Percentiles rank a stretch among this genome's conserved stretches.
These are phyloP conservation scores for Tritrichomonas foetus DNA, from an alignment of 208 protist species.

Conservation along the genomic window DNA sequence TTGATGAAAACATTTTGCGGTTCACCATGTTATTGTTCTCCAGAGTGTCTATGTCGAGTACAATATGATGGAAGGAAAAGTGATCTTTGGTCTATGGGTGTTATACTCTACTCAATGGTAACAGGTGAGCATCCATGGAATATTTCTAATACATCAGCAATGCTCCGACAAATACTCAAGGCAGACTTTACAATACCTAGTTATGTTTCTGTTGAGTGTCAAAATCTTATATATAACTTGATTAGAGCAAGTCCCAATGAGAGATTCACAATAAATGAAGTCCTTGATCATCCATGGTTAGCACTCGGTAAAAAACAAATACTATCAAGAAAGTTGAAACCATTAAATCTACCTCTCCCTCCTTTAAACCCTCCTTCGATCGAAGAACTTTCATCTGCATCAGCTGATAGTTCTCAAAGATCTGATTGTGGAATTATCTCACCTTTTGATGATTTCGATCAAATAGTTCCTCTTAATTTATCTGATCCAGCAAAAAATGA, in stretches of 20 bases:
- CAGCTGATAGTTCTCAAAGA: not conserved
- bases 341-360: not conserved
- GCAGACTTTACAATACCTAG: not conserved
- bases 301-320: not conserved
- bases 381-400: not conserved
- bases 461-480: too few relatives aligned
- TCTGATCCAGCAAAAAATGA: too few relatives aligned
- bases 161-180: not conserved
- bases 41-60: not conserved
- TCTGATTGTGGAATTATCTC: not conserved
- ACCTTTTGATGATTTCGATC: too few relatives aligned
- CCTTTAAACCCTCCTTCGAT: not conserved
- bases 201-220: not conserved
- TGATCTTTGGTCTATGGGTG: not conserved
- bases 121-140: conserved; percentile 36
- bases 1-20: conserved; percentile 38
- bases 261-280: not conserved
- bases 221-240: not conserved
- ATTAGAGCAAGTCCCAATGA: not conserved
- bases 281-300: not conserved
- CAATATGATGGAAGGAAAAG: not conserved
- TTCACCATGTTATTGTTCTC: conserved; percentile 29
- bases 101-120: conserved; percentile 34
- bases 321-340: too few relatives aligned
- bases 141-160: conserved; percentile 22